Evolutionary conservation across 352 stramenopile genomes (phyloP).

Genomic region (Pythium volutum): DNA sequence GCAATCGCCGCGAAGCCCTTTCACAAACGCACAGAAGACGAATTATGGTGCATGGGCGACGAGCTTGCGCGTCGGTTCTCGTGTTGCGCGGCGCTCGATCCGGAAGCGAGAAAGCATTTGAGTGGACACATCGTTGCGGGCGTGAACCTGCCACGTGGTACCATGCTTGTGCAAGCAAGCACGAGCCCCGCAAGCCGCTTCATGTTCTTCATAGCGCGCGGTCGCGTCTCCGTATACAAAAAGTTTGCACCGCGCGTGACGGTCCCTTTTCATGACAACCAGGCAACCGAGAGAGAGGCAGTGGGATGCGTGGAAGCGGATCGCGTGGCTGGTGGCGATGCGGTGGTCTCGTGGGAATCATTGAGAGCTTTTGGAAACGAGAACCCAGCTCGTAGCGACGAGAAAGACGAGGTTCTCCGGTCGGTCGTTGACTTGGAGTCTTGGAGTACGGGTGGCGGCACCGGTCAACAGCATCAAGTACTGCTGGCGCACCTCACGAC

Average conservation of each 20-base stretch:
- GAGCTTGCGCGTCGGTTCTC: constrained; percentile 41
- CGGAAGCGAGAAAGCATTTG: constrained; percentile 35
- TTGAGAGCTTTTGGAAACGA: constrained; percentile 1
- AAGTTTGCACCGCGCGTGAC: constrained; percentile 26
- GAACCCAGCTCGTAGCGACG: neutral
- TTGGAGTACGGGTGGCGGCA: neutral
- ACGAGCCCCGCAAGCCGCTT: constrained; percentile 10
- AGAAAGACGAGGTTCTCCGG: constrained; percentile 12
- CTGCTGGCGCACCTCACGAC: constrained; percentile 12
- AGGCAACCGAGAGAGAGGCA: neutral
- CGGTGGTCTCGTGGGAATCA: constrained; percentile 30
- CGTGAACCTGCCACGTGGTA: constrained; percentile 17
- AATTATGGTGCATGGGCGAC: constrained; percentile 43
- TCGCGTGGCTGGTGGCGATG: neutral
- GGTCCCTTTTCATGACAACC: constrained; percentile 26
- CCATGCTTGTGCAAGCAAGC: constrained; percentile 20
- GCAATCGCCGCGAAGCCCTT: constrained; percentile 20
- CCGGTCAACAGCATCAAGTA: constrained; percentile 3
- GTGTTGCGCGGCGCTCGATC: constrained; percentile 36
- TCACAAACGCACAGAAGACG: constrained; percentile 28
- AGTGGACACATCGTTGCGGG: constrained; percentile 30
- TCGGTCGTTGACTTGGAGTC: constrained; percentile 11
- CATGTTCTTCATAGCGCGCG: constrained; percentile 32
- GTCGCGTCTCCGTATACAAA: constrained; percentile 27
- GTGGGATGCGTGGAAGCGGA: neutral